Conservation (phyloP, 768 basidiomycete genomes). For the Macrolepiota fuliginosa region DNA sequence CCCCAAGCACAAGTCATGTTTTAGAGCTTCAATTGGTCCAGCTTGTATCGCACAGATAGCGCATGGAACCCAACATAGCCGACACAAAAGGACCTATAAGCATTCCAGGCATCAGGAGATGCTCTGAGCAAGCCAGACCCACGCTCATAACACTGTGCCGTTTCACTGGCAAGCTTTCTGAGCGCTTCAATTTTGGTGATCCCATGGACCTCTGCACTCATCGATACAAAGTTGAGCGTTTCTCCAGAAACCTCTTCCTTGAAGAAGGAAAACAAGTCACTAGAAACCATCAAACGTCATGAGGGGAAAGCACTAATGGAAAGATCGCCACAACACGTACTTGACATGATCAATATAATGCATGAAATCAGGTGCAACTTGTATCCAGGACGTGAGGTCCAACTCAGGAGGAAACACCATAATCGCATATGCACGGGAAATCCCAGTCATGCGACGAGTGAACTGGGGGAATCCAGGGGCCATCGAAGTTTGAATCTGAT, state of each 20-base stretch:
- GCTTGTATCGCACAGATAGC: not conserved
- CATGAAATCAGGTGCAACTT: constrained; percentile 3
- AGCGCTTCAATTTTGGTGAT: constrained; percentile 25
- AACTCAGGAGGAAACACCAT: not conserved
- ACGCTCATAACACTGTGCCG: not conserved
- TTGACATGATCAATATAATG: constrained; percentile 4
- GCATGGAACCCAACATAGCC: constrained; percentile 2
- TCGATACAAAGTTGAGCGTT: constrained; percentile 30
- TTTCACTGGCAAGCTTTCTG: constrained; percentile 19
- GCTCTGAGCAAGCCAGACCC: not conserved
- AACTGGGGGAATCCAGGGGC: constrained; percentile 1
- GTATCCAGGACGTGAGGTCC: not conserved
- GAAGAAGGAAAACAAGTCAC: constrained; percentile 38
- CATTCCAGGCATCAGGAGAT: not conserved
- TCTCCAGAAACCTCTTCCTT: constrained; percentile 37
- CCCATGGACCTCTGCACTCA: constrained; percentile 22
- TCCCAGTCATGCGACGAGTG: not conserved
- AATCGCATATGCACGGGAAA: not conserved
- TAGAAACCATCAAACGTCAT: constrained; percentile 11
- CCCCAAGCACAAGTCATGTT: not conserved
- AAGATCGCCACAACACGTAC: not conserved
- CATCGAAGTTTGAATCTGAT: not conserved
- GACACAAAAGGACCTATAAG: not conserved
- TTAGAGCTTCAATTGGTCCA: not conserved
- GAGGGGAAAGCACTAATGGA: not conserved